A percentile compares a stretch with the other conserved stretches of the same genome.
These are phyloP conservation scores for Phytophthora idaei DNA, from an alignment of 352 stramenopile species.

Conservation along the genomic window DNA sequence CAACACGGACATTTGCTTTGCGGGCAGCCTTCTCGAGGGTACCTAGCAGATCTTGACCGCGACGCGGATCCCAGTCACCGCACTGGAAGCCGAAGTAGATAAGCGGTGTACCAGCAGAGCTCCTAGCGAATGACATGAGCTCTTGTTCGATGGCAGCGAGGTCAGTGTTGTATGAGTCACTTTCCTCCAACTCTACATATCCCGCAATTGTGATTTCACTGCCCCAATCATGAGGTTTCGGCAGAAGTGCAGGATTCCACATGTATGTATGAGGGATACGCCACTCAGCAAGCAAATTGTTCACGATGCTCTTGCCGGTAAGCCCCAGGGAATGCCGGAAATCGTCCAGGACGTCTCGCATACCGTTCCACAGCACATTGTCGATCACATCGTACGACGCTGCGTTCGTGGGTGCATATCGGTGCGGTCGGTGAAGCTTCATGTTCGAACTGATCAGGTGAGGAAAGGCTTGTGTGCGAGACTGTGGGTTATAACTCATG, in stretches of 20 bases:
- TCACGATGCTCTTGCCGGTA: constrained; percentile 39
- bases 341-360: constrained; percentile 53
- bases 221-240: constrained; percentile 68
- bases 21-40: constrained; percentile 50
- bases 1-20: constrained; percentile 45
- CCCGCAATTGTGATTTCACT: constrained; percentile 61
- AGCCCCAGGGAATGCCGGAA: constrained; percentile 67
- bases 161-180: constrained; percentile 17
- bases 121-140: constrained; percentile 19
- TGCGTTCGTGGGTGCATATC: constrained; percentile 50
- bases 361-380: constrained; percentile 54
- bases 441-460: constrained; percentile 54
- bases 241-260: constrained; percentile 64
- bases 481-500: constrained; percentile 56
- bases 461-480: constrained; percentile 64
- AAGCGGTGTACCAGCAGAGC: constrained; percentile 31
- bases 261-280: constrained; percentile 75
- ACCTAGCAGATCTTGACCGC: constrained; percentile 46
- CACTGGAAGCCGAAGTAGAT: constrained; percentile 63
- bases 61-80: constrained; percentile 50
- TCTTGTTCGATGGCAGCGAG: constrained; percentile 34
- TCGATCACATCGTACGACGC: constrained; percentile 62
- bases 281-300: constrained; percentile 54
- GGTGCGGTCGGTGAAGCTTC: constrained; percentile 51
- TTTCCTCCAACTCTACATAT: constrained; percentile 49